These are phyloP conservation scores for Micromonas pusilla DNA, from an alignment of 139 green algal species.

Conservation along the genomic window DNA sequence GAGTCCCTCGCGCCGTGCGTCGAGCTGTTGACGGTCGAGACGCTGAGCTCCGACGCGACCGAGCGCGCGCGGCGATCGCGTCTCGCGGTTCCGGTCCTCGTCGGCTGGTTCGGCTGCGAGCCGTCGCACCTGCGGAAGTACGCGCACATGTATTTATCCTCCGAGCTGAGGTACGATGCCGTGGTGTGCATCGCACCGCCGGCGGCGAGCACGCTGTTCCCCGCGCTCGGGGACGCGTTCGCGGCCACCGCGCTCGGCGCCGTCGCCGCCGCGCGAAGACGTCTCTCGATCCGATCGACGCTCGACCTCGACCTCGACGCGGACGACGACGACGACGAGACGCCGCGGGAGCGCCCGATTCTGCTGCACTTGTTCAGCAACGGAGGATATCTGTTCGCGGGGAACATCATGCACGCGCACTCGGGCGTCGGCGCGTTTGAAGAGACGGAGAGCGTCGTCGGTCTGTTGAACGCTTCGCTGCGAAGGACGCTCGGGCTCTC, in stretches of 20 bases:
- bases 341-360: too few species aligned
- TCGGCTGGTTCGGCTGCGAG: slow-evolving; percentile 20
- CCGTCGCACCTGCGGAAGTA: slow-evolving; percentile 6
- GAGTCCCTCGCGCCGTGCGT: background rate
- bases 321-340: background rate
- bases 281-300: background rate
- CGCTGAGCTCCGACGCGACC: background rate
- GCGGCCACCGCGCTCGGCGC: background rate
- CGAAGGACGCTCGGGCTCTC: background rate
- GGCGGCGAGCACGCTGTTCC: background rate
- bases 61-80: background rate
- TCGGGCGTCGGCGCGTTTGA: background rate
- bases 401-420: background rate
- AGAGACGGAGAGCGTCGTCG: background rate
- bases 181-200: slow-evolving; percentile 6
- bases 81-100: background rate
- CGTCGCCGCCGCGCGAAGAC: background rate
- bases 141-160: slow-evolving; percentile 9
- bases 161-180: background rate
- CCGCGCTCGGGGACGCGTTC: background rate
- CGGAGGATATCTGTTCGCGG: slow-evolving; percentile 11
- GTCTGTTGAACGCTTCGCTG: background rate
- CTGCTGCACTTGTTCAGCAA: background rate
- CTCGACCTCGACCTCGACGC: background rate
- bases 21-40: background rate